Conservation (phyloP, 169 alveolate species). For the Eimeria falciformis region DNA sequence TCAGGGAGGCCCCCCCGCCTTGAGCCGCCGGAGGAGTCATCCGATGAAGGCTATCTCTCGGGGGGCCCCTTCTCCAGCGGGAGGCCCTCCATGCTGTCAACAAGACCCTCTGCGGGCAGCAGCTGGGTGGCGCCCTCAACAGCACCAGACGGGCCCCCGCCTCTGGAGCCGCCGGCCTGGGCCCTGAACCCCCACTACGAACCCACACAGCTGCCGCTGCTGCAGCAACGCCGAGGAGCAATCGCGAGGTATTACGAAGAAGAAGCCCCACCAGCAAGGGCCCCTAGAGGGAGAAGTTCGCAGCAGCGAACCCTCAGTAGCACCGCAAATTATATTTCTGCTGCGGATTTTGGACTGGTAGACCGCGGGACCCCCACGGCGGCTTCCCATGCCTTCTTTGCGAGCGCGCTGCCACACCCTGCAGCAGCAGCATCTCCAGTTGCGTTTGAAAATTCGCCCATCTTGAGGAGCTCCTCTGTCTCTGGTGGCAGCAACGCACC, state of each 20-base stretch:
- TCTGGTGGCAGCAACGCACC: no score
- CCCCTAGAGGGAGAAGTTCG: background rate
- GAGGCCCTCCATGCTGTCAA: slow-evolving; percentile 25
- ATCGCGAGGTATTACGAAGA: background rate
- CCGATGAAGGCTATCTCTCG: background rate
- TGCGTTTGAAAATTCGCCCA: no score
- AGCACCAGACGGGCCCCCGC: slow-evolving; percentile 28
- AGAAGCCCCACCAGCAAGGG: background rate
- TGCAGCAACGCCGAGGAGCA: slow-evolving; percentile 45
- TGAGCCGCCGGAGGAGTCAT: background rate
- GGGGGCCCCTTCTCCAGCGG: slow-evolving; percentile 22
- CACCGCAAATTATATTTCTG: background rate
- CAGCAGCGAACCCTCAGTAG: background rate
- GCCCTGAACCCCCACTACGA: background rate
- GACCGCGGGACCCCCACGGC: background rate
- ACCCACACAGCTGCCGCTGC: background rate
- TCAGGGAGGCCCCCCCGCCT: background rate
- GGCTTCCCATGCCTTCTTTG: background rate
- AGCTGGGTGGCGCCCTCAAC: background rate
- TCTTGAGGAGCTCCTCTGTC: no score
- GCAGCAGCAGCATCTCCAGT: no score
- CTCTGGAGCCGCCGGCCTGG: background rate
- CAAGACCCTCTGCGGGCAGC: slow-evolving; percentile 30
- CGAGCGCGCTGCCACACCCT: no score
- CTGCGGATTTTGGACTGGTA: background rate